Conservation (phyloP, 2,329 filamentous ascomycete species). For the Verticillium tricorpus region DNA sequence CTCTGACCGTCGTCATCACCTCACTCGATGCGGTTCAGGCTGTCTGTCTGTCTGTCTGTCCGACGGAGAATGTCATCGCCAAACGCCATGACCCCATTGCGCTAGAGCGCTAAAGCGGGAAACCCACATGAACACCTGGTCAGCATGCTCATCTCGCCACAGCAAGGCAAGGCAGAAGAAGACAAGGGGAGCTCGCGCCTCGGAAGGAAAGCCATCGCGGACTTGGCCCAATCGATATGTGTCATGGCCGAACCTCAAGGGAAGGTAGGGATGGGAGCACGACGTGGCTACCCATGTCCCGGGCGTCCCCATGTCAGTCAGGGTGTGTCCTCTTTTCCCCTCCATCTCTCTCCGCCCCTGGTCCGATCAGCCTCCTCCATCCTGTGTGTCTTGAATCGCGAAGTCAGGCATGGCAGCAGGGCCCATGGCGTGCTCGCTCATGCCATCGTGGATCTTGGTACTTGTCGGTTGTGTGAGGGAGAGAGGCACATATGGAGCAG, state of each 20-base stretch:
- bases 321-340: neutral
- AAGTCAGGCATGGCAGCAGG: neutral
- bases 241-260: slow-evolving; percentile 3
- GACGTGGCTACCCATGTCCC: neutral
- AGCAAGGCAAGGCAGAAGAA: neutral
- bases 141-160: neutral
- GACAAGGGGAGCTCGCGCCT: neutral
- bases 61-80: neutral
- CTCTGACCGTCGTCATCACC: no score
- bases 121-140: neutral
- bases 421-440: neutral
- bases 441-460: no score
- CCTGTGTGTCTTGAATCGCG: neutral
- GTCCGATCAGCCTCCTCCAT: neutral
- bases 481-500: neutral
- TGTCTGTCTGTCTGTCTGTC: no score
- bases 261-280: slow-evolving; percentile 4
- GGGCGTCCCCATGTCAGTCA: neutral
- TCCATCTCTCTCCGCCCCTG: neutral
- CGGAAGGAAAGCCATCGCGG: neutral
- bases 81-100: neutral
- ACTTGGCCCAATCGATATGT: neutral
- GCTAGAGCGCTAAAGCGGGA: neutral
- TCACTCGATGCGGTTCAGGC: no score
- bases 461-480: neutral